Evolutionary conservation across 1,284 basidiomycete genomes (phyloP).

Genomic region (Vanrija pseudolonga): DNA sequence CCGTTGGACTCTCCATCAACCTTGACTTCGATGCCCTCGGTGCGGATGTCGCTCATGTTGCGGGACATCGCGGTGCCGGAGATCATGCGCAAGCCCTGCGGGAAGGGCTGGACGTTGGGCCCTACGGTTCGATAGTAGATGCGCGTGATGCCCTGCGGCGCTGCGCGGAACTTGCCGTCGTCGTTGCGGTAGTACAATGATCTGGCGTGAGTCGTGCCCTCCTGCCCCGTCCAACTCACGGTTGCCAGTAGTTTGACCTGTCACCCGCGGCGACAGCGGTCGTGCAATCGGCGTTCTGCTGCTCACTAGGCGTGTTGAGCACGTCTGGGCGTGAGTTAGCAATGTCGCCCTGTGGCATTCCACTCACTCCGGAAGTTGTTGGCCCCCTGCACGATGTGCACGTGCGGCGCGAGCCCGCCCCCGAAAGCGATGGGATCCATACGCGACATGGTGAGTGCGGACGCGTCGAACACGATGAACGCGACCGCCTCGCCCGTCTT

Average conservation of each 20-base stretch:
- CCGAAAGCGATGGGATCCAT: conserved; percentile 48
- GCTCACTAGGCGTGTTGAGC: conserved; percentile 23
- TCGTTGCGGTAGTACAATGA: conserved; percentile 7
- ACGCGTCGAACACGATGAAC: conserved; percentile 29
- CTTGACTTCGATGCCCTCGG: conserved; percentile 26
- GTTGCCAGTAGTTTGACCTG: conserved; percentile 40
- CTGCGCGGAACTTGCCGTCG: conserved; percentile 7
- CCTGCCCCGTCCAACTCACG: neutral
- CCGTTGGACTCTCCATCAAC: conserved; percentile 25
- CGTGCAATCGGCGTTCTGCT: conserved; percentile 30
- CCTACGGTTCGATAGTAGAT: conserved; percentile 42
- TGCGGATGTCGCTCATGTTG: conserved; percentile 13
- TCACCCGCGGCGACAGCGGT: conserved; percentile 27
- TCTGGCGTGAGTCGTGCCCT: conserved; percentile 11
- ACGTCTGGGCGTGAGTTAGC: conserved; percentile 5
- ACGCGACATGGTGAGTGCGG: conserved; percentile 32
- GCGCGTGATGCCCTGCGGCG: conserved; percentile 29
- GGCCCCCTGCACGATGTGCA: conserved; percentile 46
- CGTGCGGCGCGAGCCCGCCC: conserved; percentile 37
- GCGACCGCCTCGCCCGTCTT: too few species aligned
- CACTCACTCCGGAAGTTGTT: conserved; percentile 31
- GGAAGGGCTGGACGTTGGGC: conserved; percentile 38
- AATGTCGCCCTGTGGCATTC: neutral
- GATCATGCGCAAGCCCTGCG: conserved; percentile 42
- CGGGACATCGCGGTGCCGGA: conserved; percentile 28